Base-by-base conservation (phyloP, 73 alveolate species). In the Blepharisma stoltei region DNA sequence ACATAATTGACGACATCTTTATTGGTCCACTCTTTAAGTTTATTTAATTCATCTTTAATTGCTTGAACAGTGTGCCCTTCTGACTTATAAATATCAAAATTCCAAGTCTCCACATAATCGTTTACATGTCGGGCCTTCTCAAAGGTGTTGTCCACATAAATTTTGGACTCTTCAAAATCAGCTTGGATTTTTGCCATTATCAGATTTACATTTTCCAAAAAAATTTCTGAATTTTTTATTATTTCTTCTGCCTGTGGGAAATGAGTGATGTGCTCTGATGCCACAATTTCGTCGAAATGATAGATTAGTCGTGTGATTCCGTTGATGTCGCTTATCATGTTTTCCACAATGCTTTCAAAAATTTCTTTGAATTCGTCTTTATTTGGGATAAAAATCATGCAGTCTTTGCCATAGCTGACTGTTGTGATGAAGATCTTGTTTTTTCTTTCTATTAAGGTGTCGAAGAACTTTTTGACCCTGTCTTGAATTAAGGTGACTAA, bases 101-200 rank as follows among this genome's bases (percentile, higher is more conserved):
- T 80, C 83, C 90, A 90, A 11, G 70, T 70, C 27, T 60, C 60
- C 60, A 69, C 86, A 55, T 86, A 92, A 50, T 92, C 89, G 70
- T 92, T 78, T 6, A 92, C 92, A 0, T 88, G 88, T 66, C 95
- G 71, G 79, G 96, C 91, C 65, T 88, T 89, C 76, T 89, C 95
- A 25, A 90, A 84, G 53, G 68, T 77, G 38, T 48, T 77, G 38
- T 76, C 80, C 6, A 86, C 95, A 65, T 90, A 89, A 5, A 68
- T 25, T 27, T 81, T 80, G 43, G 93, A 89, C 41, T 91, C 84
- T 54, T 70, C 65, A 70, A 90, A 92, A 83, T 92, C 96, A 18
- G 78, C 68, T 2, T 68, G 78, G 46, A 92, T 79, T 60, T 84
- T 89, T 41, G 79, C 81, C 44, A 78, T 55, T 49, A 92, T 90